Conservation (phyloP, 306 rosid species). For the Pterocarpus santalinus region DNA sequence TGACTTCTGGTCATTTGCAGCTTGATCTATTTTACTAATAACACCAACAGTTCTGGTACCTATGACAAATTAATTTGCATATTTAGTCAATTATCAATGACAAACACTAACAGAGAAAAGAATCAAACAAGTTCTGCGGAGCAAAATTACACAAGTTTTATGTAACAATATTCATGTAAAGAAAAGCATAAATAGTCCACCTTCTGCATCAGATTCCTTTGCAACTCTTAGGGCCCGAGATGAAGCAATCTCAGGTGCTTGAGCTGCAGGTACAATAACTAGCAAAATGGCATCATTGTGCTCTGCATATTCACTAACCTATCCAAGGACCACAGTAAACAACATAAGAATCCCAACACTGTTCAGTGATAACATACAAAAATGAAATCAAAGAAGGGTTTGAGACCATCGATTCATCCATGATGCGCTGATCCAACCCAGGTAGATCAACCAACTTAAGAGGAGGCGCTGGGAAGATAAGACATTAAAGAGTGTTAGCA, state of each 20-base stretch:
- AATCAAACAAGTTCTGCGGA: conserved; percentile 21
- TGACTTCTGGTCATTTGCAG: conserved; percentile 87
- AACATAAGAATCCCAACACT: conserved; percentile 41
- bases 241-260: conserved; percentile 90
- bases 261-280: conserved; percentile 88
- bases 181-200: conserved; percentile 54
- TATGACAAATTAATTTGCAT: conserved; percentile 41
- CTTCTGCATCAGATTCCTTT: conserved; percentile 91
- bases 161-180: conserved; percentile 14
- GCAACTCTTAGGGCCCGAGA: conserved; percentile 84
- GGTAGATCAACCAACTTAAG: conserved; percentile 95
- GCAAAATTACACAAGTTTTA: conserved; percentile 3
- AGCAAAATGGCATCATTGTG: conserved; percentile 93
- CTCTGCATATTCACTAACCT: conserved; percentile 94
- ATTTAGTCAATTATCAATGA: conserved; percentile 42
- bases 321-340: conserved; percentile 50
- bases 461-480: conserved; percentile 83
- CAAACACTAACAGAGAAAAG: neutral
- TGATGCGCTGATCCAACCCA: conserved; percentile 91
- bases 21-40: conserved; percentile 96
- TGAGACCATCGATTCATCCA: conserved; percentile 87
- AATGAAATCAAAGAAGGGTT: conserved; percentile 7
- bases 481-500: conserved; percentile 38
- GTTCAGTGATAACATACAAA: conserved; percentile 19
- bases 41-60: conserved; percentile 96